Evolutionary conservation across 176 grass and related monocot genomes (phyloP).

Genomic region (Secale cereale): DNA sequence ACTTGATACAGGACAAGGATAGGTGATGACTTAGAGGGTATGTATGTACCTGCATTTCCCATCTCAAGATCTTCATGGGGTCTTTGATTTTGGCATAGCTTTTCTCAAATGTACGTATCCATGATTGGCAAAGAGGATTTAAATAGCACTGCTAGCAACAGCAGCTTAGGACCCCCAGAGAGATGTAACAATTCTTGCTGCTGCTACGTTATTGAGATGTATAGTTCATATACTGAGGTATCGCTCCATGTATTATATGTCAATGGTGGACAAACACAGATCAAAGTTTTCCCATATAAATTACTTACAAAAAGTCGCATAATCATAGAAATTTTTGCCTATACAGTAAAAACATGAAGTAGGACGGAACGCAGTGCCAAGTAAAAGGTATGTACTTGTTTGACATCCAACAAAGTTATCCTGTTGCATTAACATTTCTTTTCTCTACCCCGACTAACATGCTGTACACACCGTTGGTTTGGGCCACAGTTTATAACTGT

Average conservation of each 20-base stretch:
- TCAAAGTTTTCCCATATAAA: neutral
- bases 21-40: conserved; percentile 23
- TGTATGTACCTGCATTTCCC: conserved; percentile 22
- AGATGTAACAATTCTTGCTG: conserved; percentile 12
- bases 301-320: neutral
- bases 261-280: conserved; percentile 22
- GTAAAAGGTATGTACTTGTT: neutral
- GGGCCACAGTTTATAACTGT: neutral
- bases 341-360: neutral
- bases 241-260: conserved; percentile 14
- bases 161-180: conserved; percentile 13
- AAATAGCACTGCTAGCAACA: conserved; percentile 3
- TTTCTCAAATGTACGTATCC: conserved; percentile 1
- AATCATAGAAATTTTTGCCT: neutral
- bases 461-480: conserved; percentile 29
- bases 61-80: conserved; percentile 27
- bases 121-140: conserved; percentile 31
- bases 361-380: neutral
- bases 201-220: conserved; percentile 19
- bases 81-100: conserved; percentile 39
- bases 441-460: conserved; percentile 25
- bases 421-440: conserved; percentile 15
- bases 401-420: conserved; percentile 3
- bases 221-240: conserved; percentile 29
- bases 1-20: conserved; percentile 76